Percentiles rank a stretch among this genome's conserved stretches.
These are phyloP conservation scores for Phragmites australis DNA, from an alignment of 176 grass and related monocot species.

Conservation along the genomic window DNA sequence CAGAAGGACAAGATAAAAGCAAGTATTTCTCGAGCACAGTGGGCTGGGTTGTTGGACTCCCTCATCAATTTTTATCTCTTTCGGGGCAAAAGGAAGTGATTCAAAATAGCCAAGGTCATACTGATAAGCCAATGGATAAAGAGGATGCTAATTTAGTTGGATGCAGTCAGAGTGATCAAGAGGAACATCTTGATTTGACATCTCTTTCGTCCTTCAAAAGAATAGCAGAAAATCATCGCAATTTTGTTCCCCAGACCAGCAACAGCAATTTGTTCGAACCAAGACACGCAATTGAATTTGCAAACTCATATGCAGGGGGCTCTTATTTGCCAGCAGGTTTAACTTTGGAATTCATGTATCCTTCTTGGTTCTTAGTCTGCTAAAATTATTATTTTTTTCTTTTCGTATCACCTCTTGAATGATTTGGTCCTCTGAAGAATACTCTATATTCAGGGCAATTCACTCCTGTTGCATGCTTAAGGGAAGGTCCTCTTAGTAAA, in stretches of 20 bases:
- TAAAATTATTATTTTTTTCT: conserved; percentile 35
- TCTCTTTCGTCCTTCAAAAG: conserved; percentile 63
- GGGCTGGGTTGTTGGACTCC: conserved; percentile 28
- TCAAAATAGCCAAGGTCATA: conserved; percentile 23
- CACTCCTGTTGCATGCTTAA: conserved; percentile 62
- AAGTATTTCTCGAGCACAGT: conserved; percentile 26
- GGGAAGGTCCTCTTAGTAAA: conserved; percentile 60
- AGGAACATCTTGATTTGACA: conserved; percentile 61
- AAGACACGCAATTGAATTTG: conserved; percentile 37
- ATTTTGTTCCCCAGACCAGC: conserved; percentile 39
- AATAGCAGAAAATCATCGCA: conserved; percentile 31
- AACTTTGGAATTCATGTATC: conserved; percentile 48
- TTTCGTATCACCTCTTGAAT: conserved; percentile 15
- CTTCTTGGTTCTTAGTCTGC: conserved; percentile 39
- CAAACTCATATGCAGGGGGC: conserved; percentile 36
- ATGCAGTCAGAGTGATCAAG: conserved; percentile 29
- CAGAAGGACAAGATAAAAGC: conserved; percentile 33
- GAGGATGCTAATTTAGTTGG: background rate
- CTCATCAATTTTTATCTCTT: conserved; percentile 39
- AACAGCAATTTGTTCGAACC: conserved; percentile 30
- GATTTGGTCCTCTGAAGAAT: conserved; percentile 31
- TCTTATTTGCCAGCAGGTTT: conserved; percentile 69
- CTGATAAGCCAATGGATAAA: conserved; percentile 5
- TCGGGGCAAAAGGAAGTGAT: conserved; percentile 13
- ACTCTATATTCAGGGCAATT: conserved; percentile 50